These are phyloP conservation scores for Wickerhamomyces sp. DNA, from an alignment of 1,139 yeast species.

Conservation along the genomic window DNA sequence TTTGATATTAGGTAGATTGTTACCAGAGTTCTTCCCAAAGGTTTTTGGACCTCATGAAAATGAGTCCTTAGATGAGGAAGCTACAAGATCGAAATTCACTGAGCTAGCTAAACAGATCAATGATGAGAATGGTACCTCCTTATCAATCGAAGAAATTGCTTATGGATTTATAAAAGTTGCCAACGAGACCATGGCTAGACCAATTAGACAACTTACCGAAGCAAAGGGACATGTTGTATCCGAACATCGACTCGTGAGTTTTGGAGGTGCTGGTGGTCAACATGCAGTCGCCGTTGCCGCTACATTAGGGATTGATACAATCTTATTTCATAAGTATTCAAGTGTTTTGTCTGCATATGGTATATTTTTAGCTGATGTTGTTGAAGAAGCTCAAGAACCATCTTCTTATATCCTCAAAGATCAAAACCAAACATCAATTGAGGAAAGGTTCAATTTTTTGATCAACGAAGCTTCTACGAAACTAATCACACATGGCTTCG, in stretches of 20 bases:
- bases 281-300: conserved; percentile 51
- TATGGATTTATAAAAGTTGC: conserved; percentile 51
- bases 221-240: conserved; percentile 45
- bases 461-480: conserved; percentile 23
- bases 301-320: conserved; percentile 40
- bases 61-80: conserved; percentile 42
- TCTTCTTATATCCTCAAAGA: conserved; percentile 34
- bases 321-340: conserved; percentile 48
- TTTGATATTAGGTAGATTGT: conserved; percentile 45
- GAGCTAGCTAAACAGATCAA: conserved; percentile 41
- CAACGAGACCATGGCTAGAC: conserved; percentile 52
- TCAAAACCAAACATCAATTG: conserved; percentile 22
- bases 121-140: conserved; percentile 26
- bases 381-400: conserved; percentile 66
- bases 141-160: conserved; percentile 45
- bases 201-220: conserved; percentile 51
- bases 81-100: conserved; percentile 34
- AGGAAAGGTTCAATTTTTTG: conserved; percentile 31
- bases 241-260: conserved; percentile 45
- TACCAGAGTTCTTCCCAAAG: conserved; percentile 52
- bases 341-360: conserved; percentile 55
- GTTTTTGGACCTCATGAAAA: conserved; percentile 57
- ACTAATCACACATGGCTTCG: conserved; percentile 45
- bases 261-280: conserved; percentile 63
- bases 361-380: conserved; percentile 52